Base-by-base conservation (phyloP, 495 filamentous ascomycete genomes). In the Aspergillus biplanus region DNA sequence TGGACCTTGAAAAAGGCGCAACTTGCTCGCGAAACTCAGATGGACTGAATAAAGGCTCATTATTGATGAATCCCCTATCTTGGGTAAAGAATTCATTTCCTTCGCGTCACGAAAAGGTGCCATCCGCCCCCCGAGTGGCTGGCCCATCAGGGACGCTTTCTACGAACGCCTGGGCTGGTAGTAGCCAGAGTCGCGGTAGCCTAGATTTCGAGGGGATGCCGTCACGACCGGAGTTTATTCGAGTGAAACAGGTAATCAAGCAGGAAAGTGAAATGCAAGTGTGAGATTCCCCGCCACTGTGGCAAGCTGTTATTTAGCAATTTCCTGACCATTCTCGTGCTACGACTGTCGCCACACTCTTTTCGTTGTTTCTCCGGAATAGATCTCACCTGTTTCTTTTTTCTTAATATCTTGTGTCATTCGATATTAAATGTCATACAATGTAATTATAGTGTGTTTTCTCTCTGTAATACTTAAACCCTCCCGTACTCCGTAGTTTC, bases 161-260 rank as follows among this genome's bases (percentile, higher is more conserved):
- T n/a, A 71, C 78, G 2, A 80, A 65, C 63, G 78, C 78, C 0
- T 80, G 78, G 78, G 78, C 76, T 0, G 71, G 64, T 0, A 62
- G 48, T 27, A 75, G 71, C 33, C 64, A 65, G 33, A 73, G 60
- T 18, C 67, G 67, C 13, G 59, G 56, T 0, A 76, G 73, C 49
- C 61, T 62, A 15, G 75, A 77, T 21, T 46, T 68, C 13, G 57
- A 58, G 0, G n/a, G 33, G 7, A 42, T 56, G 1, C 52, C 67
- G n/a, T 18, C 16, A 33, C 59, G 13, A 7, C 65, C 61, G 16
- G 67, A 71, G 11, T 73, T 71, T 39, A 80, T 80, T 56, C 72
- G 72, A 32, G 71, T 80, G 8, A 74, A 74, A 58, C 76, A 78
- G 42, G 71, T 77, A 1, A 78, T 80, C 32, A 69, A 64, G 52